Base-by-base conservation (phyloP, 192 early-diverging fungal genomes). In the Powellomyces hirtus region DNA sequence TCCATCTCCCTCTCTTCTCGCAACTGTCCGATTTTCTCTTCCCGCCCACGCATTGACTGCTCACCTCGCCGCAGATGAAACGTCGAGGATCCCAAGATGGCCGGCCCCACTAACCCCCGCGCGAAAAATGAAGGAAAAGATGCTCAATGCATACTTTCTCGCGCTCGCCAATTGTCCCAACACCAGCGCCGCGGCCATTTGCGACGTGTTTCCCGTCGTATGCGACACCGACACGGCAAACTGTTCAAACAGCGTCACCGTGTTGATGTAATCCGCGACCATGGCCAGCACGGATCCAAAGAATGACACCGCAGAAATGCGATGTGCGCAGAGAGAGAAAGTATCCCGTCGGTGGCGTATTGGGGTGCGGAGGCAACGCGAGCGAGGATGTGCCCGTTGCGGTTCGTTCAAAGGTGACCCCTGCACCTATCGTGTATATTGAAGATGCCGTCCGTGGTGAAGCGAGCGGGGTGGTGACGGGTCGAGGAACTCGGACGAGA, bases 241-340 rank as follows among this genome's bases (percentile, higher is more conserved):
- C 27, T 69, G 65, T 27, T 78, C 78, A 22, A 73, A 74, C 56
- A 83, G 67, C 3, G 81, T 73, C n/a, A 83, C 78, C 18, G 75
- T 79, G 76, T 83, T 83, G 70, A 83, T 83, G 69, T 62, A 83
- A 14, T 79, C 81, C 24, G 81, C 81, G 49, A 76, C 77, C 38
- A 59, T 55, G 37, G 78, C 72, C 27, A 83, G 69, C 22, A 75
- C 36, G 14, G 55, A 68, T 24, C 79, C 70, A 20, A 75, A 75
- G 14, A 61, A 51, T 34, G 81, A 72, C 26, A 83, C 55, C 4
- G 55, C 46, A 49, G 46, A 49, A 49, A 24, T 49, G 46, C 5
- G 46, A 49, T 49, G 3, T 49, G 3, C 46, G 46, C n/a, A 49
- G 46, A 3, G 46, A 49, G 46, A 18, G 46, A 14, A 49, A 49